These are phyloP conservation scores for Aspergillus sp. DNA, from an alignment of 2,329 filamentous ascomycete genomes.

Conservation along the genomic window DNA sequence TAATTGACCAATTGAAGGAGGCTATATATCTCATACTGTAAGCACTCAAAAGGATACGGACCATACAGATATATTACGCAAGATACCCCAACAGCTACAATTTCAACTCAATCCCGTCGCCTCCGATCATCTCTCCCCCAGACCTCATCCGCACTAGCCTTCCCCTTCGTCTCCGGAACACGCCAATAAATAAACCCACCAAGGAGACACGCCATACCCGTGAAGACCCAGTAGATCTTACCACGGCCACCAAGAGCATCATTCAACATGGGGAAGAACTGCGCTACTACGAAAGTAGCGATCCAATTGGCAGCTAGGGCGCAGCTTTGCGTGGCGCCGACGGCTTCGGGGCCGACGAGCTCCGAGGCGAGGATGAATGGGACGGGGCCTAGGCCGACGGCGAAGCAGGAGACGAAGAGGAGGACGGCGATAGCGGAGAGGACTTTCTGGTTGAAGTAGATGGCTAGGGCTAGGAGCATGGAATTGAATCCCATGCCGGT, in stretches of 20 bases:
- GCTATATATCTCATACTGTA: too few relatives aligned
- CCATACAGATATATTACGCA: not conserved
- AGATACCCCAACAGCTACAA: not conserved
- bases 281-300: slow-evolving; percentile 87
- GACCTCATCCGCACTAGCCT: slow-evolving; percentile 82
- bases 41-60: not conserved
- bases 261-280: slow-evolving; percentile 91
- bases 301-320: slow-evolving; percentile 84
- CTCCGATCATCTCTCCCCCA: slow-evolving; percentile 65
- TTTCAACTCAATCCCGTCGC: slow-evolving; percentile 33
- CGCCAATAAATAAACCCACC: slow-evolving; percentile 70
- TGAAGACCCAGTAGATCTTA: slow-evolving; percentile 91
- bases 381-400: slow-evolving; percentile 85
- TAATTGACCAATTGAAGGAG: too few relatives aligned
- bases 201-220: slow-evolving; percentile 68
- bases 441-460: slow-evolving; percentile 69
- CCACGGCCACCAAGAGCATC: slow-evolving; percentile 73
- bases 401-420: slow-evolving; percentile 85
- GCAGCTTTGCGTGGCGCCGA: slow-evolving; percentile 88
- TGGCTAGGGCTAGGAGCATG: slow-evolving; percentile 75
- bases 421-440: slow-evolving; percentile 81
- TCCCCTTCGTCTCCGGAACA: slow-evolving; percentile 88
- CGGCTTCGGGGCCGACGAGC: slow-evolving; percentile 84
- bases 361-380: slow-evolving; percentile 94
- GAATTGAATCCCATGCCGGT: slow-evolving; percentile 80